Conservation (phyloP, 2,329 filamentous ascomycete genomes). For the Ophiostoma tasmaniense region DNA sequence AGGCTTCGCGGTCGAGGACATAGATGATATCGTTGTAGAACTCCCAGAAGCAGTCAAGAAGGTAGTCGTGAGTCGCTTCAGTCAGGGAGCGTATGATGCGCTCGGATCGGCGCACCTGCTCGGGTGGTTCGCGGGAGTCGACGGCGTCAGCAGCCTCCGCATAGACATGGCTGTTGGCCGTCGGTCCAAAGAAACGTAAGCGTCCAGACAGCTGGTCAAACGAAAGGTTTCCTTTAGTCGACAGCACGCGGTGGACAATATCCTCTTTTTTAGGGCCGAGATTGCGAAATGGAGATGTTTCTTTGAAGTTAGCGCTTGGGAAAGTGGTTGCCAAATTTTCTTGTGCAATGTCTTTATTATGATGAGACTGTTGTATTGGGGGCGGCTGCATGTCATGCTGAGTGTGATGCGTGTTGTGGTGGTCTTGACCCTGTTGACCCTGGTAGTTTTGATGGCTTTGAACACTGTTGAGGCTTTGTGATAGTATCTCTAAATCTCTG, state of each 20-base stretch:
- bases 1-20: slow-evolving; percentile 41
- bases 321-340: background rate
- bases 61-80: slow-evolving; percentile 41
- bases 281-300: slow-evolving; percentile 30
- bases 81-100: slow-evolving; percentile 39
- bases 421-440: background rate
- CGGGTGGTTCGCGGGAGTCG: slow-evolving; percentile 28
- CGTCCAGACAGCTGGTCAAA: slow-evolving; percentile 39
- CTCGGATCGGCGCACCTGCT: slow-evolving; percentile 25
- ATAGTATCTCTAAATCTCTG: background rate
- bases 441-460: slow-evolving; percentile 13
- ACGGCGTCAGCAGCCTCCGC: slow-evolving; percentile 32
- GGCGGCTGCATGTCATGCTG: background rate
- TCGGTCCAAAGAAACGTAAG: slow-evolving; percentile 38
- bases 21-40: slow-evolving; percentile 43
- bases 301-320: slow-evolving; percentile 16
- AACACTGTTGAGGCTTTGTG: background rate
- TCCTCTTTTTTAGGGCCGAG: slow-evolving; percentile 37
- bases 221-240: slow-evolving; percentile 40
- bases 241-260: slow-evolving; percentile 41
- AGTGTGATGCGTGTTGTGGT: background rate
- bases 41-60: slow-evolving; percentile 44
- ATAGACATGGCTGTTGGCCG: slow-evolving; percentile 42
- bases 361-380: background rate
- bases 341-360: background rate